Conservation (phyloP, 371 early-diverging fungal genomes). For the Dichotomocladium elegans region DNA sequence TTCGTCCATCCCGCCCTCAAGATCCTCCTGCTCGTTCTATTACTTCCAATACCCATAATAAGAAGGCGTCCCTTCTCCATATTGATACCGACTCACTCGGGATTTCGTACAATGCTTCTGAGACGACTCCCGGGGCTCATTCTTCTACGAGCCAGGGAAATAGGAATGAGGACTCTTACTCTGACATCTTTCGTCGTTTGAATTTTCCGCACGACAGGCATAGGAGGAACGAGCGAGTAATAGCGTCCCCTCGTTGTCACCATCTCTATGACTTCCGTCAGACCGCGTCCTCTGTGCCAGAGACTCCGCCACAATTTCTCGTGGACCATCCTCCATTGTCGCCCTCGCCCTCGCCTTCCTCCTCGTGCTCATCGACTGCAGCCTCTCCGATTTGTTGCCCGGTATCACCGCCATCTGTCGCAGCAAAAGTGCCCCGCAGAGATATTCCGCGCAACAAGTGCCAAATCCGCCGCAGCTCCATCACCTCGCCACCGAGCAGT, state of each 20-base stretch:
- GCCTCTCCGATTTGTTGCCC: background rate
- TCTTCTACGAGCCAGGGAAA: too few relatives aligned
- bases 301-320: too few relatives aligned
- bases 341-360: slow-evolving; percentile 13
- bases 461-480: slow-evolving; percentile 2
- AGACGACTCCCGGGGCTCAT: too few relatives aligned
- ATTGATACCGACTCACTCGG: slow-evolving; percentile 24
- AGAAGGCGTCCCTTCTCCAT: slow-evolving; percentile 3
- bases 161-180: too few relatives aligned
- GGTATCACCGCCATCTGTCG: slow-evolving; percentile 3
- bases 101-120: slow-evolving; percentile 17
- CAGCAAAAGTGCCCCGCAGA: slow-evolving; percentile 1
- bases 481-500: slow-evolving; percentile 9
- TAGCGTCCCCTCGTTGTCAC: too few relatives aligned
- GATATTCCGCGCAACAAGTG: slow-evolving; percentile 11
- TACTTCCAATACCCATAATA: background rate
- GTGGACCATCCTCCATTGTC: too few relatives aligned
- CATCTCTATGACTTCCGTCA: too few relatives aligned
- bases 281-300: too few relatives aligned
- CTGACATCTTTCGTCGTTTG: too few relatives aligned
- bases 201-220: too few relatives aligned
- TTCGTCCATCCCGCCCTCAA: slow-evolving; percentile 9
- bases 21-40: too few relatives aligned
- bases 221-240: too few relatives aligned
- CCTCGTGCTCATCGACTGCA: slow-evolving; percentile 11